These are phyloP conservation scores for Eucalyptus cloeziana DNA, from an alignment of 345 rosid species.

Conservation along the genomic window DNA sequence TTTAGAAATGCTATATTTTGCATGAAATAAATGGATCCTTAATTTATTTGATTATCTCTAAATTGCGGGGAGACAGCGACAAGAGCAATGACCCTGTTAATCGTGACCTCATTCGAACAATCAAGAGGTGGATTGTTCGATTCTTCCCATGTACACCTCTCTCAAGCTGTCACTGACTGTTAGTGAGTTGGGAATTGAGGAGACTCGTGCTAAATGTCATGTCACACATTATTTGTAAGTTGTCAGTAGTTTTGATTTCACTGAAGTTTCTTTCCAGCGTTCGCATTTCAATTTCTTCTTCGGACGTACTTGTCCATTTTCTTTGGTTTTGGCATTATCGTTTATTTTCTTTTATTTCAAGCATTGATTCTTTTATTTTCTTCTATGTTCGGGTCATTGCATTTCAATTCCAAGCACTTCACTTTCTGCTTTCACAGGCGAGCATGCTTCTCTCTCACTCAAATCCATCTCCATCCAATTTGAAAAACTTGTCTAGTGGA, in stretches of 20 bases:
- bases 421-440: neutral
- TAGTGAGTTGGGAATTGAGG: neutral
- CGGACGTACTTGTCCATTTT: neutral
- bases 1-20: no score
- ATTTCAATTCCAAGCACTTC: neutral
- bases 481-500: neutral
- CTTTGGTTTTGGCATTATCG: neutral
- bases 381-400: neutral
- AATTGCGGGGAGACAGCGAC: neutral
- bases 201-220: neutral
- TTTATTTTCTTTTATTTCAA: neutral
- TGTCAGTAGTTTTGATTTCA: neutral
- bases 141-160: neutral
- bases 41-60: neutral
- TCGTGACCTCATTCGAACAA: neutral
- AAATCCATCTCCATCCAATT: neutral
- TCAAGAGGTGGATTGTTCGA: neutral
- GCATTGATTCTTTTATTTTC: neutral
- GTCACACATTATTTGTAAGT: neutral
- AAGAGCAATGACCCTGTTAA: neutral
- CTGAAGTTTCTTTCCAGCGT: neutral
- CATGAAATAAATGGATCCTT: no score
- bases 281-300: neutral
- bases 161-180: neutral
- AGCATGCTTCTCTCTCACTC: neutral